Evolutionary conservation across 495 filamentous ascomycete species (phyloP).

Genomic region (Penicillium mononematosum): DNA sequence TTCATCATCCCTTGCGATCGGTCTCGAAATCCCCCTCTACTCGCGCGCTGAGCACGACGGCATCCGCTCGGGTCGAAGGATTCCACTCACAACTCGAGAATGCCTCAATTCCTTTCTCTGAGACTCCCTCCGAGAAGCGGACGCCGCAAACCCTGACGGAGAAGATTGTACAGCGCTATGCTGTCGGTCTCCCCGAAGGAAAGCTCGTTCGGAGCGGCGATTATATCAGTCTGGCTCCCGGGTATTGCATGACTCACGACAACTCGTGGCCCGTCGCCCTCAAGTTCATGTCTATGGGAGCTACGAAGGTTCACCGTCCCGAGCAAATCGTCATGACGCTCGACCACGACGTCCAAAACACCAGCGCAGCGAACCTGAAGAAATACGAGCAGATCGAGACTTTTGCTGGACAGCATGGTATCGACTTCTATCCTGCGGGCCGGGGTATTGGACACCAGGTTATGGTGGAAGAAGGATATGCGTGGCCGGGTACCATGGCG

Average conservation of each 20-base stretch:
- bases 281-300: conserved; percentile 91
- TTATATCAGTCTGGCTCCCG: conserved; percentile 76
- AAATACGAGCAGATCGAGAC: conserved; percentile 86
- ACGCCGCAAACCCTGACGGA: conserved; percentile 78
- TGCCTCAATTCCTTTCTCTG: conserved; percentile 1
- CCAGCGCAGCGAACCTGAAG: conserved; percentile 73
- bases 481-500: conserved; percentile 78
- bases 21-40: not conserved
- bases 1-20: conserved; percentile 5
- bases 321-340: conserved; percentile 83
- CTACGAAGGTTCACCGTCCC: conserved; percentile 67
- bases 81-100: conserved; percentile 5
- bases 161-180: conserved; percentile 84
- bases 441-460: conserved; percentile 87
- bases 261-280: conserved; percentile 82
- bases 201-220: conserved; percentile 75
- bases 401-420: conserved; percentile 77
- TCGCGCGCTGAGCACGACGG: conserved; percentile 3
- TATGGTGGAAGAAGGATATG: conserved; percentile 82
- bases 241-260: conserved; percentile 88
- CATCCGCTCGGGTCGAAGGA: not conserved
- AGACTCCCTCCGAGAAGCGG: not conserved
- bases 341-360: conserved; percentile 94
- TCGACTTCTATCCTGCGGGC: conserved; percentile 82
- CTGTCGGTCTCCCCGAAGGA: conserved; percentile 65